Evolutionary conservation across 495 filamentous ascomycete genomes (phyloP).

Genomic region (Annulohypoxylon bovei): DNA sequence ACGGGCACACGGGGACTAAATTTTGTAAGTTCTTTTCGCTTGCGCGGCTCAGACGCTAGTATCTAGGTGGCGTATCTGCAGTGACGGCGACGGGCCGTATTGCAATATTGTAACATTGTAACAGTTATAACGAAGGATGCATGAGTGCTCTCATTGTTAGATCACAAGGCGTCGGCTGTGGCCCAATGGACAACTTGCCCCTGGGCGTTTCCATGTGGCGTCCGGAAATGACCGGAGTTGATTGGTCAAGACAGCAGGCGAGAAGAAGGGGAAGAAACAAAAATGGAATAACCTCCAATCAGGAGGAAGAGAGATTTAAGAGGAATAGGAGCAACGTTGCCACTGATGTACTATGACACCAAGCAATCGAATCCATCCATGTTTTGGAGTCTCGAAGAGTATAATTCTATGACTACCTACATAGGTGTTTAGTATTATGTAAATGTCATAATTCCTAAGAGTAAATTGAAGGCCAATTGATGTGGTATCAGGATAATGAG

Average conservation of each 20-base stretch:
- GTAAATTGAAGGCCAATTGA: background rate
- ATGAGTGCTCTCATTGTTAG: constrained; percentile 2
- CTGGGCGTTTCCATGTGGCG: constrained; percentile 35
- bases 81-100: background rate
- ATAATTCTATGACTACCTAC: background rate
- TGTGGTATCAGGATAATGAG: background rate
- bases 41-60: background rate
- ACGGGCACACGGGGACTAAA: constrained; percentile 5
- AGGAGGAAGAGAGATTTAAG: constrained; percentile 5
- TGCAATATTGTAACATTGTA: constrained; percentile 1
- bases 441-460: background rate
- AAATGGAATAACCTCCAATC: constrained; percentile 25
- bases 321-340: constrained; percentile 28
- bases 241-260: constrained; percentile 21
- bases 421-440: no score
- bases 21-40: background rate
- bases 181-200: constrained; percentile 6
- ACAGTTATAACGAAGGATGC: constrained; percentile 1
- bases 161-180: constrained; percentile 15
- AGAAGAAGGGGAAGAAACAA: constrained; percentile 21
- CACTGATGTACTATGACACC: constrained; percentile 28
- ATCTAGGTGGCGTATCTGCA: constrained; percentile 11
- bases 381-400: background rate
- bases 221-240: constrained; percentile 19
- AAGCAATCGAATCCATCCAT: constrained; percentile 14